Percentiles rank a stretch among this genome's conserved stretches.
phyloP scores from a whole-genome alignment of 306 rosid genomes.

The Casuarina glauca region DNA sequence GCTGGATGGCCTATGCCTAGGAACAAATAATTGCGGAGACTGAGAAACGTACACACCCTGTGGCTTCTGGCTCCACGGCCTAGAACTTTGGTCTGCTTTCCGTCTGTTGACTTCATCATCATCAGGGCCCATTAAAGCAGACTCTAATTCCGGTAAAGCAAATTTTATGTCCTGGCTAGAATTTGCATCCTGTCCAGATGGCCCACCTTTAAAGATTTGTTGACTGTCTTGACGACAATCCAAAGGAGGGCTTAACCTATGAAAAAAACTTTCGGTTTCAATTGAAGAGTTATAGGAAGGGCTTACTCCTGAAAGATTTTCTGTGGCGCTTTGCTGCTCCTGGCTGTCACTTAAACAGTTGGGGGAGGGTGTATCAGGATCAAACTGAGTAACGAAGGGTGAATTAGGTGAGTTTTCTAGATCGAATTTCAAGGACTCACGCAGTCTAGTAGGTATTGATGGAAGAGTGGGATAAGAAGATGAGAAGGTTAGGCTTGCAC shows the following conservation, averaged over 20 bases:
- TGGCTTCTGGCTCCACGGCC: conserved; percentile 51
- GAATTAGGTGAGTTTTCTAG: conserved; percentile 67
- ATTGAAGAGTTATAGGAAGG: conserved; percentile 51
- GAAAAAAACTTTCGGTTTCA: conserved; percentile 46
- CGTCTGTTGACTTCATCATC: conserved; percentile 44
- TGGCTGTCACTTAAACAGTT: conserved; percentile 55
- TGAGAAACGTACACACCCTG: conserved; percentile 40
- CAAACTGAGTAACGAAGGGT: conserved; percentile 56
- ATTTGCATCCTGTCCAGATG: conserved; percentile 43
- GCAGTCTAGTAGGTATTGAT: conserved; percentile 47
- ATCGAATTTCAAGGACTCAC: conserved; percentile 64
- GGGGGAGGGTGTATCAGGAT: conserved; percentile 45
- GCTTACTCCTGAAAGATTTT: conserved; percentile 56
- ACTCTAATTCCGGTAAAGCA: conserved; percentile 67
- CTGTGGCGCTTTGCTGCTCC: conserved; percentile 60
- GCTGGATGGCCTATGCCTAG: conserved; percentile 37
- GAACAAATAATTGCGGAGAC: conserved; percentile 41
- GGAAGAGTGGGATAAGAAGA: conserved; percentile 57
- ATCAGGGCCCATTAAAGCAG: conserved; percentile 84
- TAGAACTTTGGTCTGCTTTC: conserved; percentile 41
- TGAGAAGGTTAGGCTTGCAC: conserved; percentile 56
- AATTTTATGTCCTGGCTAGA: conserved; percentile 43
- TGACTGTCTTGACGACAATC: conserved; percentile 35
- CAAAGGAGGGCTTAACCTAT: conserved; percentile 36
- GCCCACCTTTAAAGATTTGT: conserved; percentile 39